Evolutionary conservation across 768 basidiomycete genomes (phyloP).

Genomic region (Phanerochaete carnosa): DNA sequence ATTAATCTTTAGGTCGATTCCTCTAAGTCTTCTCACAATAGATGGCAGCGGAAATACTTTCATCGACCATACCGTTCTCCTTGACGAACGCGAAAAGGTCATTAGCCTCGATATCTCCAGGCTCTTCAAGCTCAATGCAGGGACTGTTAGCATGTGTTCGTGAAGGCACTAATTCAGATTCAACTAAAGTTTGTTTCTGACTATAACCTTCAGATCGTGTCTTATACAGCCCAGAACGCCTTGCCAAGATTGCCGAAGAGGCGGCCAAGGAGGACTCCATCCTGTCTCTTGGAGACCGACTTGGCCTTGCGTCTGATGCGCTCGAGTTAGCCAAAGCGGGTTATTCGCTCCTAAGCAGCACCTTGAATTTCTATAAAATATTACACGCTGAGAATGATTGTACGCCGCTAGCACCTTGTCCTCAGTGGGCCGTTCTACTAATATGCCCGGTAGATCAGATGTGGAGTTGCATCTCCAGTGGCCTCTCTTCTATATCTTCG

Average conservation of each 20-base stretch:
- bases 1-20: conserved; percentile 54
- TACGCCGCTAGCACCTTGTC: conserved; percentile 29
- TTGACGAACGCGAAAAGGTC: conserved; percentile 64
- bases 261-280: conserved; percentile 62
- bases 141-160: conserved; percentile 87
- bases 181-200: not conserved
- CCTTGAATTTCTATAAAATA: conserved; percentile 67
- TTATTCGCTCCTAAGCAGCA: conserved; percentile 69
- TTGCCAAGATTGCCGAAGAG: conserved; percentile 75
- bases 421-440: not conserved
- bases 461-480: conserved; percentile 67
- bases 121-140: conserved; percentile 88
- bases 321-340: conserved; percentile 81
- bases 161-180: conserved; percentile 6
- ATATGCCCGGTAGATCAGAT: conserved; percentile 57
- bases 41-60: conserved; percentile 51
- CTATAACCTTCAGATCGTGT: conserved; percentile 63
- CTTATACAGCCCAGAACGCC: conserved; percentile 76
- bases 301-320: conserved; percentile 85
- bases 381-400: conserved; percentile 77
- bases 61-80: conserved; percentile 60
- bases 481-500: conserved; percentile 49
- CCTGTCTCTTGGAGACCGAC: conserved; percentile 82
- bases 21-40: conserved; percentile 69
- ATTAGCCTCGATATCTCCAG: conserved; percentile 72